These are phyloP conservation scores for Stachybotrys chlorohalonatus DNA, from an alignment of 2,329 filamentous ascomycete species.

Conservation along the genomic window DNA sequence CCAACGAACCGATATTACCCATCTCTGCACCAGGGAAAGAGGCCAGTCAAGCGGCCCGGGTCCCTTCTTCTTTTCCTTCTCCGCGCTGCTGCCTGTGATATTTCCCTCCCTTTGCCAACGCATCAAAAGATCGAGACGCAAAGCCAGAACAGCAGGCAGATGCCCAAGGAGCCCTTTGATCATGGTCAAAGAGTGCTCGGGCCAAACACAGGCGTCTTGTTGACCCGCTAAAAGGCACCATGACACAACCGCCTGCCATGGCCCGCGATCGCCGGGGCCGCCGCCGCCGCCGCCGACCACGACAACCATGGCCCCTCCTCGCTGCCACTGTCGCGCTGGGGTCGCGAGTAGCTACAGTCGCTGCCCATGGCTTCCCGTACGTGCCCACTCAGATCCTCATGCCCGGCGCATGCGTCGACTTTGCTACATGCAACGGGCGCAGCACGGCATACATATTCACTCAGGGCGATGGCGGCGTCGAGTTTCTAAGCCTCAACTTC, in stretches of 20 bases:
- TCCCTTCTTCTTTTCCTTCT: too few species aligned
- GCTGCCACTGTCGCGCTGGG: background rate
- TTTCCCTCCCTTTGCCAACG: background rate
- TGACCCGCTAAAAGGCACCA: background rate
- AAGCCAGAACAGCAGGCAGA: background rate
- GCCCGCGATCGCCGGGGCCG: background rate
- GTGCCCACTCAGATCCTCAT: slow-evolving; percentile 66
- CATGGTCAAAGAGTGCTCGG: background rate
- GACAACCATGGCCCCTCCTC: slow-evolving; percentile 1
- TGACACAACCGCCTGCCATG: background rate
- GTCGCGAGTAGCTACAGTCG: slow-evolving; percentile 1
- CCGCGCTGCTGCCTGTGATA: background rate
- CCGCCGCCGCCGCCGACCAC: background rate
- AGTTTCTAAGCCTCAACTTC: slow-evolving; percentile 58
- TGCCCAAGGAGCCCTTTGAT: background rate
- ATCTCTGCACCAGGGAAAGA: background rate
- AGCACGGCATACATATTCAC: slow-evolving; percentile 63
- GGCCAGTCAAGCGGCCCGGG: too few species aligned
- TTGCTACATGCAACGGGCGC: slow-evolving; percentile 20
- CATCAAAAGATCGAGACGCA: background rate
- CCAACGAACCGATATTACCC: background rate
- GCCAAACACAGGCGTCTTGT: background rate
- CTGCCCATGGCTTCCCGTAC: slow-evolving; percentile 57
- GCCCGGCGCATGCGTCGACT: slow-evolving; percentile 33
- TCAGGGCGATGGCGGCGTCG: slow-evolving; percentile 32